Evolutionary conservation across 345 rosid genomes (phyloP).

Genomic region (Hibiscus trionum): DNA sequence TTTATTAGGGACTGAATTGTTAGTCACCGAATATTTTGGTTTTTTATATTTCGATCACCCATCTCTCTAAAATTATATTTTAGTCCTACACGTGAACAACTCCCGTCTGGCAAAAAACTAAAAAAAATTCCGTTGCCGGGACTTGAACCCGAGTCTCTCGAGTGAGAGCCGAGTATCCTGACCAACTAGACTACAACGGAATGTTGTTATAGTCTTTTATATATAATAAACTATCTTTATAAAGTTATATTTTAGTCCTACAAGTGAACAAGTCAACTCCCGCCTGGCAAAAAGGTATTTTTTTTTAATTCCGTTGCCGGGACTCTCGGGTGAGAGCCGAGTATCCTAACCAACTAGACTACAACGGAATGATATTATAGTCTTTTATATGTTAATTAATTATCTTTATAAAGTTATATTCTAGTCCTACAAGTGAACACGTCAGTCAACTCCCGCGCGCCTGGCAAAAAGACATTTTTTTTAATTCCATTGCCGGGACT

Average conservation of each 20-base stretch:
- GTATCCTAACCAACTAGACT: slow-evolving; percentile 61
- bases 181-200: slow-evolving; percentile 37
- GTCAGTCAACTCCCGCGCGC: too few relatives aligned
- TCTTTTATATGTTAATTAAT: too few relatives aligned
- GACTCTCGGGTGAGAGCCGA: slow-evolving; percentile 78
- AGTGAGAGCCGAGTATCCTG: slow-evolving; percentile 78
- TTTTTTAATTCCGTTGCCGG: slow-evolving; percentile 41
- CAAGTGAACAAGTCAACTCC: too few relatives aligned
- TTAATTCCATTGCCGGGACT: slow-evolving; percentile 63
- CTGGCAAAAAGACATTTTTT: too few relatives aligned
- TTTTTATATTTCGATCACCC: not conserved
- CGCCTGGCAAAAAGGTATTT: too few relatives aligned
- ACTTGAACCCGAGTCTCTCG: slow-evolving; percentile 66
- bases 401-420: too few relatives aligned
- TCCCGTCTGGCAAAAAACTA: too few relatives aligned
- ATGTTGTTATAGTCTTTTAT: too few relatives aligned
- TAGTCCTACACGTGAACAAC: not conserved
- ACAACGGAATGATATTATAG: not conserved
- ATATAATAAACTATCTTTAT: too few relatives aligned
- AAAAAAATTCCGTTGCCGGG: slow-evolving; percentile 46
- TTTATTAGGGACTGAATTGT: not conserved
- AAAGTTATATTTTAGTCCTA: not conserved
- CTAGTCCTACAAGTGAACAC: not conserved
- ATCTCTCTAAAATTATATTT: not conserved
- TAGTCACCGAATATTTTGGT: not conserved